These are phyloP conservation scores for Candida mattraensis DNA, from an alignment of 805 yeast genomes.

Conservation along the genomic window DNA sequence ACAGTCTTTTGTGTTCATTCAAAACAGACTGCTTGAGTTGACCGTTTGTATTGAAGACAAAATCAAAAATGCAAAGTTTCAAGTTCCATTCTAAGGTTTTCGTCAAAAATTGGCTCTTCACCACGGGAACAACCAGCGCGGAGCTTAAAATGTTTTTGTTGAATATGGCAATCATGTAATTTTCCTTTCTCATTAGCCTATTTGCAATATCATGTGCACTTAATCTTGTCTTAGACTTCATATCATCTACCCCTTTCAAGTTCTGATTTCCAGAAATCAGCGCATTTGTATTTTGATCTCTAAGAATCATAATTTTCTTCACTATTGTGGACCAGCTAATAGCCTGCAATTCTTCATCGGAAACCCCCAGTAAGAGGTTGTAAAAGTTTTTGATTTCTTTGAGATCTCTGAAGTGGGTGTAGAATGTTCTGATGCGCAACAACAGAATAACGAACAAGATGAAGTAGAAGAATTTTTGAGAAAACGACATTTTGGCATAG, in stretches of 20 bases:
- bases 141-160: constrained; percentile 75
- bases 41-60: constrained; percentile 79
- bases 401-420: constrained; percentile 63
- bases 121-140: constrained; percentile 45
- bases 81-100: constrained; percentile 94
- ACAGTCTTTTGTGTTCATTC: constrained; percentile 66
- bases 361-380: constrained; percentile 63
- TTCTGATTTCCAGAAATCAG: constrained; percentile 44
- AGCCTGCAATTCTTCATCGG: constrained; percentile 85
- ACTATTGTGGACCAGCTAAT: constrained; percentile 91
- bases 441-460: constrained; percentile 54
- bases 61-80: constrained; percentile 83
- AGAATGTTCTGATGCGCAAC: constrained; percentile 53
- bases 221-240: constrained; percentile 68
- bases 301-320: constrained; percentile 65
- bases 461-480: constrained; percentile 62
- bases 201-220: constrained; percentile 96
- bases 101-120: constrained; percentile 51
- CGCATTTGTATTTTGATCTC: constrained; percentile 85
- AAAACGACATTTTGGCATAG: constrained; percentile 42
- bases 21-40: constrained; percentile 72
- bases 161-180: constrained; percentile 86
- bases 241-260: constrained; percentile 44
- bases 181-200: constrained; percentile 92
- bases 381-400: constrained; percentile 78